phyloP scores from a whole-genome alignment of 495 filamentous ascomycete genomes.

The Aspergillus ellipticus region DNA sequence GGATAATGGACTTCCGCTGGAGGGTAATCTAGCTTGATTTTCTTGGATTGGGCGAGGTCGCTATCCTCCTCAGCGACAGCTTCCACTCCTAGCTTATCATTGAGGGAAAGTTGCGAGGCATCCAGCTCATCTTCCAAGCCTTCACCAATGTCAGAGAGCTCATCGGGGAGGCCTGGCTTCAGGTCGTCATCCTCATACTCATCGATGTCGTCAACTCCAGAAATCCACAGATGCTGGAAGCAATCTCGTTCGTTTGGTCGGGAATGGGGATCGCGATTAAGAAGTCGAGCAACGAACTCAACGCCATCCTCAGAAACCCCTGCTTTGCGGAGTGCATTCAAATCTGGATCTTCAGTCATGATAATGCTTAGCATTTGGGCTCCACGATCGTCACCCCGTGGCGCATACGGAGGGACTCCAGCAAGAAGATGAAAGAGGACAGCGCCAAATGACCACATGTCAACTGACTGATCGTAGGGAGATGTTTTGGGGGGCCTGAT shows the following conservation, averaged over 20 bases:
- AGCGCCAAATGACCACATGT: slow-evolving; percentile 91
- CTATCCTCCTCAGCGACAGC: slow-evolving; percentile 23
- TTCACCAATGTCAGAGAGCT: slow-evolving; percentile 37
- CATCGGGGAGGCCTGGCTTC: slow-evolving; percentile 40
- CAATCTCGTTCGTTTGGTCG: slow-evolving; percentile 64
- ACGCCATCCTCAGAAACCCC: slow-evolving; percentile 62
- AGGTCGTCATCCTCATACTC: slow-evolving; percentile 44
- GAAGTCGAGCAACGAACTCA: slow-evolving; percentile 70
- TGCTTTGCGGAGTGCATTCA: slow-evolving; percentile 48
- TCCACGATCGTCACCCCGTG: slow-evolving; percentile 53
- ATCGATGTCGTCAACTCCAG: slow-evolving; percentile 41
- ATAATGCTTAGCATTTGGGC: slow-evolving; percentile 73
- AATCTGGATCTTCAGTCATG: slow-evolving; percentile 68
- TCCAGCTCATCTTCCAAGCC: slow-evolving; percentile 46
- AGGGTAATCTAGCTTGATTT: slow-evolving; percentile 31
- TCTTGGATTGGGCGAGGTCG: slow-evolving; percentile 39
- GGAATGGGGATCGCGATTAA: slow-evolving; percentile 65
- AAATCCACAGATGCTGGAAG: slow-evolving; percentile 66
- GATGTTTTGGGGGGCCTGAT: slow-evolving; percentile 41
- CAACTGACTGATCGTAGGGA: slow-evolving; percentile 82
- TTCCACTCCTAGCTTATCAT: slow-evolving; percentile 36
- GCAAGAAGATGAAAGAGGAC: slow-evolving; percentile 82
- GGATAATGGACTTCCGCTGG: slow-evolving; percentile 38
- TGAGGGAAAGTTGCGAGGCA: slow-evolving; percentile 62
- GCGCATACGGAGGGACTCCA: slow-evolving; percentile 72